Evolutionary conservation across 768 basidiomycete species (phyloP).

Genomic region (Tephrocybe sp.): DNA sequence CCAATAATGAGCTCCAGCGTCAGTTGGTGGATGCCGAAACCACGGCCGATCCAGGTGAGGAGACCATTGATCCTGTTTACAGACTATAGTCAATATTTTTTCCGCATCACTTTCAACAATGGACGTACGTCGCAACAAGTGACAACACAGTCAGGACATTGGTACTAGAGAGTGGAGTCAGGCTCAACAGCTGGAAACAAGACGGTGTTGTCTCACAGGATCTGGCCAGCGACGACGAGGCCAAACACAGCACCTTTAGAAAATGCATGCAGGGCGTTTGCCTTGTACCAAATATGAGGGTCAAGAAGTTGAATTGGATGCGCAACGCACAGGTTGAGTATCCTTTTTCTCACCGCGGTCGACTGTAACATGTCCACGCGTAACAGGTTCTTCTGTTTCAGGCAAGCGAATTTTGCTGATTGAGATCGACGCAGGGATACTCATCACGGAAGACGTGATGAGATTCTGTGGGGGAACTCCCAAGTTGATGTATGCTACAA

Average conservation of each 20-base stretch:
- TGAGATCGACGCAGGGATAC: conserved; percentile 91
- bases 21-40: conserved; percentile 79
- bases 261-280: conserved; percentile 89
- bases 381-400: conserved; percentile 83
- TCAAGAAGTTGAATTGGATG: not conserved
- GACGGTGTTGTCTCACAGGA: conserved; percentile 51
- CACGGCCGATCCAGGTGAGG: conserved; percentile 86
- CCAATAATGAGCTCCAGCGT: conserved; percentile 84
- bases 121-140: conserved; percentile 61
- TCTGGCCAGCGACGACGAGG: conserved; percentile 83
- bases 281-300: conserved; percentile 27
- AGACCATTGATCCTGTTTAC: conserved; percentile 64
- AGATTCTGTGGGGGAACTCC: conserved; percentile 81
- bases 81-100: not conserved
- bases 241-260: conserved; percentile 84
- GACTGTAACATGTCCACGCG: conserved; percentile 76
- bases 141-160: conserved; percentile 86
- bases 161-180: conserved; percentile 41
- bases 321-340: conserved; percentile 45
- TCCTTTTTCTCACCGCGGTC: conserved; percentile 72
- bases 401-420: conserved; percentile 88
- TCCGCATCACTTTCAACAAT: not conserved
- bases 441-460: conserved; percentile 90
- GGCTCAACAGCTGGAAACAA: not conserved
- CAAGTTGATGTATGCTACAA: conserved; percentile 78